Evolutionary conservation across 495 filamentous ascomycete species (phyloP), one percentile per base, ranked within the genome.

Genomic region (Penicillium soppii): DNA sequence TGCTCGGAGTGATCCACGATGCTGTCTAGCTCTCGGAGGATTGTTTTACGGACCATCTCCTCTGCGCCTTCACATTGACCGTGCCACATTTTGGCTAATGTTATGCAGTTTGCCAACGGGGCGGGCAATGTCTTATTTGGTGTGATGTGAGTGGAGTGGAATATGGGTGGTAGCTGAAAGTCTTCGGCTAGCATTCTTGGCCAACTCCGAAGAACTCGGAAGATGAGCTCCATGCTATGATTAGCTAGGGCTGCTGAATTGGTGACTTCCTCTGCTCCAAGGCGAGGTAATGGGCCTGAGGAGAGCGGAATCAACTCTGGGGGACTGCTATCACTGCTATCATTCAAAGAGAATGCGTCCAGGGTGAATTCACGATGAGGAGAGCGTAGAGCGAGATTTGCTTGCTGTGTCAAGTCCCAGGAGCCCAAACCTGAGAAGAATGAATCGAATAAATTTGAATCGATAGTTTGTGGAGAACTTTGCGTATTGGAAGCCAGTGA

Each of bases 71-170:
- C 50, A 7, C 54, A 57, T 39, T 72, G 63, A 9, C 65, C 63
- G 43, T 62, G 48, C 71, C 71, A 75, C 65, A 75, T 68, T 47
- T 69, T 70, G 36, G 53, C 55, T 13, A 75, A 46, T 12, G 68
- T 66, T 8, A 53, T 46, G 52, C 71, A 74, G 19, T 61, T 65
- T 16, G 66, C 62, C n/a, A 74, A 50, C 1, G 64, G 64, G 30
- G 32, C 42, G 1, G 66, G 60, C 17, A 65, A 41, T 16, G 36
- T 47, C 17, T 21, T 48, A 1, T 43, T 40, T 42, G 52, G 38
- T 8, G 30, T 33, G 6, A 62, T 20, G 6, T 69, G 60, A 10
- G 59, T 55, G 10, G 41, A 42, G 47, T 74, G 71, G 10, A 70
- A 54, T 9, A 69, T 43, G 6, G 71, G 71, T 4, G 71, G 71